Percentiles rank a stretch among this genome's conserved stretches.
These are phyloP conservation scores for Pinus tabuliformis DNA, from an alignment of 75 land plant species.

Conservation along the genomic window DNA sequence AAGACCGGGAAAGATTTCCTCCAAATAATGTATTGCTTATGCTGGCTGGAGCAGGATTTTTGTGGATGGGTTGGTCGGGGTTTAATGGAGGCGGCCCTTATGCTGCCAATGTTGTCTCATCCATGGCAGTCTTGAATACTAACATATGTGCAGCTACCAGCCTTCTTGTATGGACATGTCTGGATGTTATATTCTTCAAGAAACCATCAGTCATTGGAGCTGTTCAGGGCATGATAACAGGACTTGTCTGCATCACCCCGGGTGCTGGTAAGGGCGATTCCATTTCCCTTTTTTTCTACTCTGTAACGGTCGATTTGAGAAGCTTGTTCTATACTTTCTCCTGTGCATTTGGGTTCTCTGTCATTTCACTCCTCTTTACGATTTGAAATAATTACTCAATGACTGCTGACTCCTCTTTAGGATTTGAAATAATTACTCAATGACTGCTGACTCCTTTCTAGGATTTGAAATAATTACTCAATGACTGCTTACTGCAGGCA, in stretches of 20 bases:
- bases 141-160: slow-evolving; percentile 78
- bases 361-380: too few relatives aligned
- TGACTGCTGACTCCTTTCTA: too few relatives aligned
- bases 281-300: background rate
- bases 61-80: slow-evolving; percentile 92
- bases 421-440: too few relatives aligned
- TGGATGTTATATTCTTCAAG: slow-evolving; percentile 65
- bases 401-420: too few relatives aligned
- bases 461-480: too few relatives aligned
- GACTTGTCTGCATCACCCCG: slow-evolving; percentile 83
- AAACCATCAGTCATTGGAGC: slow-evolving; percentile 89
- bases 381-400: too few relatives aligned
- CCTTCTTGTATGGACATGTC: slow-evolving; percentile 63
- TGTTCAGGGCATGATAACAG: slow-evolving; percentile 89
- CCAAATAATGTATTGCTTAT: slow-evolving; percentile 76
- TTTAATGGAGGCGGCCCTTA: slow-evolving; percentile 89
- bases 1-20: slow-evolving; percentile 66
- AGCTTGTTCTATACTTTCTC: too few relatives aligned
- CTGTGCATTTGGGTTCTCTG: too few relatives aligned
- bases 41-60: slow-evolving; percentile 74
- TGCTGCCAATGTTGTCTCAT: slow-evolving; percentile 54
- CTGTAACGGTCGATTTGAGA: background rate
- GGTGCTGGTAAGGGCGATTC: slow-evolving; percentile 48
- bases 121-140: slow-evolving; percentile 70
- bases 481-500: too few relatives aligned